Percentiles rank a stretch among this genome's conserved stretches.
Conservation (phyloP, 148 eudicot species). For the Rhododendron ferrugineum region DNA sequence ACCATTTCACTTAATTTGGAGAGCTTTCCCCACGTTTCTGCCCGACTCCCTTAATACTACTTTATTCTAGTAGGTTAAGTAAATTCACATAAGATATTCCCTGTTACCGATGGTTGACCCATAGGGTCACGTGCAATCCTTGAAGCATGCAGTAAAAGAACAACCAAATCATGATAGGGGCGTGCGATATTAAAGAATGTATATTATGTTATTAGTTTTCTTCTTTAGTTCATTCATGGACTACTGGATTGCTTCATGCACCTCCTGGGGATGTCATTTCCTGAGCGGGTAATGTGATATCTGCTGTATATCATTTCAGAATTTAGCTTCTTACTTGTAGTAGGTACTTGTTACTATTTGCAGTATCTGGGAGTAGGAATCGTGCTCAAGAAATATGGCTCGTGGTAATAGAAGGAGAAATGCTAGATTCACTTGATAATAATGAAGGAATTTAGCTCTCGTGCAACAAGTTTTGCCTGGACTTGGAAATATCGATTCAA, state of each 20-base stretch:
- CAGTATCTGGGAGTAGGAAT: background rate
- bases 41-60: background rate
- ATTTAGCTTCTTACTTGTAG: background rate
- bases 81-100: background rate
- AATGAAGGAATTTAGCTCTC: conserved; percentile 20
- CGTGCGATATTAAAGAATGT: background rate
- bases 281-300: background rate
- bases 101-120: background rate
- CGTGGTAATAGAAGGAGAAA: conserved; percentile 8
- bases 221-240: background rate
- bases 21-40: background rate
- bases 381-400: background rate
- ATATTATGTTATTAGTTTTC: background rate
- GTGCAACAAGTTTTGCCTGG: conserved; percentile 18
- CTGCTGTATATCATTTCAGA: background rate
- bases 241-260: background rate
- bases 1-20: background rate
- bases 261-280: background rate
- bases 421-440: conserved; percentile 14
- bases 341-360: background rate
- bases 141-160: background rate
- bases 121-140: background rate
- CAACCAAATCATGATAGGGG: background rate
- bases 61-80: background rate
- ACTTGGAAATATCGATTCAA: conserved; percentile 23